Conservation (phyloP, 2,329 filamentous ascomycete species). For the Scopulariopsis brevicaulis region DNA sequence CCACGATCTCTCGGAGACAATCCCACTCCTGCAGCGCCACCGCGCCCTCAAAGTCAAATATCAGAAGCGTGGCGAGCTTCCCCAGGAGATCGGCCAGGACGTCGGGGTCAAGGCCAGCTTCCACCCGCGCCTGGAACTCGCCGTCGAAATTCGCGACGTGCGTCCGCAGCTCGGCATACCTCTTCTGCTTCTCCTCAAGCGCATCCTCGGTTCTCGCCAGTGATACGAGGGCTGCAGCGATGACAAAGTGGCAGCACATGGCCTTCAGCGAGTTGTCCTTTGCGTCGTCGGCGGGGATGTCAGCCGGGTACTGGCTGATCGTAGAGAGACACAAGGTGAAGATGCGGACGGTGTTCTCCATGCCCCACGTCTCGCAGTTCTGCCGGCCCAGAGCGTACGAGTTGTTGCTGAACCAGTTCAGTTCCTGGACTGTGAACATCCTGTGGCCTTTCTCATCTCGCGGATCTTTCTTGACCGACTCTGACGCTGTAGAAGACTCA, state of each 20-base stretch:
- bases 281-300: constrained; percentile 25
- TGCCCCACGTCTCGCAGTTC: constrained; percentile 41
- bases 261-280: constrained; percentile 44
- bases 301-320: constrained; percentile 35
- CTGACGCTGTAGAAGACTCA: not conserved
- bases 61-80: constrained; percentile 56
- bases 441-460: constrained; percentile 28
- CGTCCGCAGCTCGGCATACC: constrained; percentile 49
- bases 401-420: constrained; percentile 78
- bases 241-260: constrained; percentile 62
- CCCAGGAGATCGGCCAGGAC: constrained; percentile 33
- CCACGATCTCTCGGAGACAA: constrained; percentile 48
- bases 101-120: not conserved
- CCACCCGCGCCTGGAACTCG: constrained; percentile 3
- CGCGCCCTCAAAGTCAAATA: constrained; percentile 72
- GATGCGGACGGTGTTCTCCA: constrained; percentile 43
- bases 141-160: constrained; percentile 49
- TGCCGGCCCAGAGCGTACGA: constrained; percentile 68
- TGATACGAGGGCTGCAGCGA: constrained; percentile 36
- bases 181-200: constrained; percentile 38
- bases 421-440: constrained; percentile 50
- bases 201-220: constrained; percentile 40
- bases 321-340: constrained; percentile 40
- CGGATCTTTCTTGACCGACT: constrained; percentile 22
- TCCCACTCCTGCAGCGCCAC: constrained; percentile 58